Percentiles rank a stretch among this genome's conserved stretches.
phyloP scores from a whole-genome alignment of 1,284 basidiomycete species.

The Microbotryum intermedium region DNA sequence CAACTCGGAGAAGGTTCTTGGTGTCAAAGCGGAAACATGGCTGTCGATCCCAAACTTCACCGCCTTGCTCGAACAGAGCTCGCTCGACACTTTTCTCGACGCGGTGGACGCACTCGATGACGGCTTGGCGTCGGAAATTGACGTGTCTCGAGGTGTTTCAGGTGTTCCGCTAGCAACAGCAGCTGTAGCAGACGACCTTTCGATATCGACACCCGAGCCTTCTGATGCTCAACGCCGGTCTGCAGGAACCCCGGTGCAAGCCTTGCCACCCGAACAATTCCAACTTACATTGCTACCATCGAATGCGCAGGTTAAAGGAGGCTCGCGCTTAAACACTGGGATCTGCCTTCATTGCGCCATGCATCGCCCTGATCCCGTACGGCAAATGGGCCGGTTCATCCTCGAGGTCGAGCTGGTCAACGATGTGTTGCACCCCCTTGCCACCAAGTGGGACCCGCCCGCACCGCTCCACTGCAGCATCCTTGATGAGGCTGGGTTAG shows the following conservation, averaged over 20 bases:
- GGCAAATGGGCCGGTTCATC: conserved; percentile 47
- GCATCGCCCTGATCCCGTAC: conserved; percentile 49
- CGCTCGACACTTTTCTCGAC: conserved; percentile 66
- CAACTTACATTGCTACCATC: background rate
- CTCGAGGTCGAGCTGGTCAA: conserved; percentile 74
- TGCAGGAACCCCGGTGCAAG: background rate
- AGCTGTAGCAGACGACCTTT: background rate
- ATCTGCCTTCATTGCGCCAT: conserved; percentile 47
- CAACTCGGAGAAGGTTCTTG: conserved; percentile 60
- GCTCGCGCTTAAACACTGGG: background rate
- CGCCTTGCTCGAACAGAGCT: conserved; percentile 58
- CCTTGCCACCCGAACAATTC: background rate
- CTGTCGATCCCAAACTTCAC: conserved; percentile 71
- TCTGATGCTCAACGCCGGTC: background rate
- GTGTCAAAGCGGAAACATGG: conserved; percentile 62
- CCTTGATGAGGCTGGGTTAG: too few relatives aligned
- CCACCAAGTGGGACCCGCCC: conserved; percentile 4
- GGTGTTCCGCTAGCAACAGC: background rate
- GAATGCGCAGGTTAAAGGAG: background rate
- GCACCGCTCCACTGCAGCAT: background rate
- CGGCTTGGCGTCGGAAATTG: too few relatives aligned
- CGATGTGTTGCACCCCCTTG: conserved; percentile 61
- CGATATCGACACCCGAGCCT: background rate
- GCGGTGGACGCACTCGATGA: conserved; percentile 10
- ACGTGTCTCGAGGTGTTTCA: too few relatives aligned